Conservation (phyloP, 208 protist species). For the Leishmania tropica region DNA sequence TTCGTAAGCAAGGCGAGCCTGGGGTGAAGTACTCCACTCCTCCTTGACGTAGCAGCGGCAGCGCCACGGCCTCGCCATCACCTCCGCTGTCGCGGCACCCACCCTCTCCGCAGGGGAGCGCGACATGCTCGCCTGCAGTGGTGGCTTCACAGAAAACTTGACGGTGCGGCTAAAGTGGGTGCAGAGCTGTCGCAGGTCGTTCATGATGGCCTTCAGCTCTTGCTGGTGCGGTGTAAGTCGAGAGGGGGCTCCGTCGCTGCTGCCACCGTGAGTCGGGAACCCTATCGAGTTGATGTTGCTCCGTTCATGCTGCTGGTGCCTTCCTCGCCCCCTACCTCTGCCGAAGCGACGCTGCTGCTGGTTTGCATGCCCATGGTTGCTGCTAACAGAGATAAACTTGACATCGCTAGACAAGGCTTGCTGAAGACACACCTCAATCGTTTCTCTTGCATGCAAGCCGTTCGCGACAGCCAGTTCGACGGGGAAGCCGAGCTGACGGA, state of each 20-base stretch:
- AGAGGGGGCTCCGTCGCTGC: neutral
- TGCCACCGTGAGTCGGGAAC: neutral
- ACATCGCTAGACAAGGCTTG: constrained; percentile 84
- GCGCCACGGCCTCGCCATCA: constrained; percentile 39
- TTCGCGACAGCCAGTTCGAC: constrained; percentile 79
- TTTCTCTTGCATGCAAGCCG: constrained; percentile 38
- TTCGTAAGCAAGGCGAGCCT: constrained; percentile 51
- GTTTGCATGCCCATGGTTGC: neutral
- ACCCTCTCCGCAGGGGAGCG: neutral
- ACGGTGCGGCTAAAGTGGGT: constrained; percentile 70
- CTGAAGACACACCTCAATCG: constrained; percentile 60
- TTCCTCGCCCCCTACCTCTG: constrained; percentile 5
- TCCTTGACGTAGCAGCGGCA: constrained; percentile 87
- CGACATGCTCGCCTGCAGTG: constrained; percentile 5
- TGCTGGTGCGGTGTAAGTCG: constrained; percentile 63
- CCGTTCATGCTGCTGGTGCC: constrained; percentile 18
- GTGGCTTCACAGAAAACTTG: constrained; percentile 85
- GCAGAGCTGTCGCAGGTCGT: constrained; percentile 78
- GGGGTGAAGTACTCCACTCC: constrained; percentile 72
- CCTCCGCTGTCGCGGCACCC: neutral
- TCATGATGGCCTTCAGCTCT: constrained; percentile 73
- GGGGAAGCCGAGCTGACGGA: constrained; percentile 80
- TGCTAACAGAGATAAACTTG: constrained; percentile 53
- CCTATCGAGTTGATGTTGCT: neutral
- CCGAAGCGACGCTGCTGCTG: constrained; percentile 7